phyloP scores from a whole-genome alignment of 108 stramenopile genomes.

The Nitzschia putrida region DNA sequence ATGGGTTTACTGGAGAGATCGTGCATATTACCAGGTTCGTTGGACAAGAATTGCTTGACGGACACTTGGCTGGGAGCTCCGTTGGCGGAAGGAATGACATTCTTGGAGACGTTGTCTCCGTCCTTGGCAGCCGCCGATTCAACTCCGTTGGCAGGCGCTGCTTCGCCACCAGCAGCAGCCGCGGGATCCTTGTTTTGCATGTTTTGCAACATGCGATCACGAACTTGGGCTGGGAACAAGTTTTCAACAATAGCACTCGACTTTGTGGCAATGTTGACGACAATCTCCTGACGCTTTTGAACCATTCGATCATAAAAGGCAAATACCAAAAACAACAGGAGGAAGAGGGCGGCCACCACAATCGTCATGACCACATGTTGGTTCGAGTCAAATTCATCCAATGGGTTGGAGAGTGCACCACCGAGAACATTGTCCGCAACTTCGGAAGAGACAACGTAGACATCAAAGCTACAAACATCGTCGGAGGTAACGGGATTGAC shows the following conservation, averaged over 20 bases:
- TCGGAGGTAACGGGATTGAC: neutral
- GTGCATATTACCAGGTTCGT: neutral
- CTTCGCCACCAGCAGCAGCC: neutral
- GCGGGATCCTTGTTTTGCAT: conserved; percentile 4
- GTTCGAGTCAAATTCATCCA: neutral
- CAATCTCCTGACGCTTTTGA: conserved; percentile 30
- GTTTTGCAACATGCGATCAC: conserved; percentile 36
- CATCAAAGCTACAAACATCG: conserved; percentile 13
- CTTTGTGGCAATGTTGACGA: conserved; percentile 35
- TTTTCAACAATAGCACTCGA: conserved; percentile 33
- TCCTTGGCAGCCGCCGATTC: neutral
- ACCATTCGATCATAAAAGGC: conserved; percentile 34
- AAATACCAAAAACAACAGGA: conserved; percentile 15
- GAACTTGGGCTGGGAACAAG: conserved; percentile 39
- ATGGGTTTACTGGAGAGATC: conserved; percentile 24
- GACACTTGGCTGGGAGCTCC: conserved; percentile 18
- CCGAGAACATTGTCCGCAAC: neutral
- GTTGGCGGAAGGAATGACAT: neutral
- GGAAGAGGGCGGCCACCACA: conserved; percentile 14
- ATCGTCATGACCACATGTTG: conserved; percentile 12
- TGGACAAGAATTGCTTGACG: conserved; percentile 33
- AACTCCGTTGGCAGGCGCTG: neutral
- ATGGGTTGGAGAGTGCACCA: neutral
- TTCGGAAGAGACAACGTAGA: neutral
- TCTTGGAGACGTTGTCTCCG: conserved; percentile 6